Conservation (phyloP, 2,329 filamentous ascomycete species). For the Metarhizium sp. region DNA sequence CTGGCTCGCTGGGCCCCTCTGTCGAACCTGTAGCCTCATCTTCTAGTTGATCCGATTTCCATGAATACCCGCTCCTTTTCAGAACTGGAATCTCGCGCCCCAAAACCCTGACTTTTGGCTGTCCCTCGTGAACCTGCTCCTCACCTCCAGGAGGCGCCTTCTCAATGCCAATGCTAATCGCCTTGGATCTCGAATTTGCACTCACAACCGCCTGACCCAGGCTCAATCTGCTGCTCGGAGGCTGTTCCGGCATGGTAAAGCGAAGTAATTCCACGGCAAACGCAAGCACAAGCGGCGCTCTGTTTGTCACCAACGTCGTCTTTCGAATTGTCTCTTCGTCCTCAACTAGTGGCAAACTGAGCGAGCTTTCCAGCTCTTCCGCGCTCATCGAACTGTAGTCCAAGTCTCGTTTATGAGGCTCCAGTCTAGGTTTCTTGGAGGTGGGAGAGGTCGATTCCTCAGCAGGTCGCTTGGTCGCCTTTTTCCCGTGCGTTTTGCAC, state of each 20-base stretch:
- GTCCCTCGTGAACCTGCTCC: conserved; percentile 64
- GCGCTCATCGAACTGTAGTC: conserved; percentile 36
- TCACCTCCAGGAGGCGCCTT: conserved; percentile 55
- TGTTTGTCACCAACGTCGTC: conserved; percentile 60
- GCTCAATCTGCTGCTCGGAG: conserved; percentile 72
- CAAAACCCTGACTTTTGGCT: conserved; percentile 64
- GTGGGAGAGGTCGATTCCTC: conserved; percentile 9
- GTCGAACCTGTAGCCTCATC: neutral
- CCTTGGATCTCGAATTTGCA: conserved; percentile 69
- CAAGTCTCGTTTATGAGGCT: conserved; percentile 23
- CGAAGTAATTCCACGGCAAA: conserved; percentile 67
- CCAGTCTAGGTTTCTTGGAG: conserved; percentile 23
- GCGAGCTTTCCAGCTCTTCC: conserved; percentile 51
- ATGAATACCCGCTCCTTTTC: conserved; percentile 64
- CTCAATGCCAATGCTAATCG: conserved; percentile 64
- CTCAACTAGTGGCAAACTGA: conserved; percentile 47
- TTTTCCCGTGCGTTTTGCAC: conserved; percentile 44
- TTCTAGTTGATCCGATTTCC: conserved; percentile 12
- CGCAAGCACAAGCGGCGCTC: conserved; percentile 73
- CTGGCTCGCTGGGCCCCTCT: conserved; percentile 8
- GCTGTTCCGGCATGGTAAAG: conserved; percentile 79
- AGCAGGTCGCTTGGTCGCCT: conserved; percentile 21
- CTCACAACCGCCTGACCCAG: conserved; percentile 78
- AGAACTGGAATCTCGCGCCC: conserved; percentile 66
- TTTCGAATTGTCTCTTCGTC: conserved; percentile 51